These are phyloP conservation scores for Aspergillus sp. DNA, from an alignment of 2,329 filamentous ascomycete genomes.

Conservation along the genomic window DNA sequence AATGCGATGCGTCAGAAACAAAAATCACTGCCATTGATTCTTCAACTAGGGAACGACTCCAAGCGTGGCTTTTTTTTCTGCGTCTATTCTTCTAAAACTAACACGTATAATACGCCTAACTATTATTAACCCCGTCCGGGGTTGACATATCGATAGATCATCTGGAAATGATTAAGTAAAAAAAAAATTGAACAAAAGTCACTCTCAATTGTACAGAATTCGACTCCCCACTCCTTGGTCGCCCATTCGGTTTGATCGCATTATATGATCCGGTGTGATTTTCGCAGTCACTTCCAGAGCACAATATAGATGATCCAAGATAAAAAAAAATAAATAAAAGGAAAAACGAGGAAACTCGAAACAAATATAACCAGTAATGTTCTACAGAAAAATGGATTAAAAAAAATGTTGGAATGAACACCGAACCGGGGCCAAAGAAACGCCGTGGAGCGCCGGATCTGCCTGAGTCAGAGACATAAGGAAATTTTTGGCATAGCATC, in stretches of 20 bases:
- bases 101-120: constrained; percentile 12
- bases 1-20: constrained; percentile 3
- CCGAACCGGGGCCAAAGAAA: constrained; percentile 11
- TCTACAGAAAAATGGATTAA: constrained; percentile 7
- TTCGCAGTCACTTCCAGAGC: constrained; percentile 10
- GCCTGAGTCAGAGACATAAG: constrained; percentile 24
- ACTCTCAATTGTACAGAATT: constrained; percentile 19
- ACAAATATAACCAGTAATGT: constrained; percentile 12
- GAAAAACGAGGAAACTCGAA: not conserved
- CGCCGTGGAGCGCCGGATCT: constrained; percentile 24
- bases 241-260: constrained; percentile 11
- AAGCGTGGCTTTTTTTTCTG: not conserved
- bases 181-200: constrained; percentile 13
- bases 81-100: constrained; percentile 3
- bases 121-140: constrained; percentile 18
- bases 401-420: constrained; percentile 1
- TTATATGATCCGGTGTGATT: constrained; percentile 16
- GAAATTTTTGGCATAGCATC: constrained; percentile 24
- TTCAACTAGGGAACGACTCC: not conserved
- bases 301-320: not conserved
- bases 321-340: not conserved
- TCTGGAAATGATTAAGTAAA: constrained; percentile 4
- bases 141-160: constrained; percentile 18
- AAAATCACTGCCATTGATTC: not conserved
- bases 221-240: constrained; percentile 13